phyloP scores from a whole-genome alignment of 2,329 filamentous ascomycete species.

The Alternaria burnsii region DNA sequence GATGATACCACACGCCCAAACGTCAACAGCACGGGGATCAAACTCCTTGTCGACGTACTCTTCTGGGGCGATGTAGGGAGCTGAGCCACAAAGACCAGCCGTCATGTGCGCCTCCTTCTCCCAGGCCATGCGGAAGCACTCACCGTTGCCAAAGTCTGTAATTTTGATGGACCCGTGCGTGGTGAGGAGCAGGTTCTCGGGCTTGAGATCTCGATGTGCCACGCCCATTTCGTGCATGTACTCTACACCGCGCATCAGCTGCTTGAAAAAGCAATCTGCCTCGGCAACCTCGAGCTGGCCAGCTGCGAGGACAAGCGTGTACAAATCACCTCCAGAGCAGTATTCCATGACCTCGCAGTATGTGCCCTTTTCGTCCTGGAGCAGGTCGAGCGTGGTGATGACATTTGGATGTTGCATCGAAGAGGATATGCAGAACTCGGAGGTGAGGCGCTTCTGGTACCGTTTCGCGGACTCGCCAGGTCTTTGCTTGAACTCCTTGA shows the following conservation, averaged over 20 bases:
- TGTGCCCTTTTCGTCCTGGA: conserved; percentile 95
- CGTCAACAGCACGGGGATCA: conserved; percentile 94
- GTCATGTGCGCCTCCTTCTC: conserved; percentile 99
- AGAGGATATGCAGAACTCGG: conserved; percentile 98
- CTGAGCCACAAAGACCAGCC: conserved; percentile 92
- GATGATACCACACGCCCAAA: conserved; percentile 98
- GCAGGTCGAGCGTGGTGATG: conserved; percentile 93
- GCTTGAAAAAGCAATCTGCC: conserved; percentile 98
- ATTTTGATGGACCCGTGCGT: conserved; percentile 94
- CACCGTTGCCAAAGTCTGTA: conserved; percentile 97
- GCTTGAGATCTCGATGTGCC: conserved; percentile 94
- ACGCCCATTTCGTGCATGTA: conserved; percentile 99
- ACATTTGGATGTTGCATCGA: conserved; percentile 96
- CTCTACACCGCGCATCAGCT: conserved; percentile 98
- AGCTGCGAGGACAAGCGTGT: conserved; percentile 88
- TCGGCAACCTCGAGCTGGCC: conserved; percentile 91
- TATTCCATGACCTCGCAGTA: conserved; percentile 99
- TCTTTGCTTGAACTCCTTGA: conserved; percentile 95
- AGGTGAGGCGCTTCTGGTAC: conserved; percentile 95
- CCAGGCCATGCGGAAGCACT: conserved; percentile 99
- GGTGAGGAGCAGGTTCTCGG: conserved; percentile 93
- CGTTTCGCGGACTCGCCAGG: conserved; percentile 96
- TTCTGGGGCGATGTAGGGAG: conserved; percentile 96
- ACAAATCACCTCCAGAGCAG: conserved; percentile 94
- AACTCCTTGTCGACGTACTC: conserved; percentile 97